Conservation (phyloP, 352 stramenopile genomes). For the Achlya hypogyna region DNA sequence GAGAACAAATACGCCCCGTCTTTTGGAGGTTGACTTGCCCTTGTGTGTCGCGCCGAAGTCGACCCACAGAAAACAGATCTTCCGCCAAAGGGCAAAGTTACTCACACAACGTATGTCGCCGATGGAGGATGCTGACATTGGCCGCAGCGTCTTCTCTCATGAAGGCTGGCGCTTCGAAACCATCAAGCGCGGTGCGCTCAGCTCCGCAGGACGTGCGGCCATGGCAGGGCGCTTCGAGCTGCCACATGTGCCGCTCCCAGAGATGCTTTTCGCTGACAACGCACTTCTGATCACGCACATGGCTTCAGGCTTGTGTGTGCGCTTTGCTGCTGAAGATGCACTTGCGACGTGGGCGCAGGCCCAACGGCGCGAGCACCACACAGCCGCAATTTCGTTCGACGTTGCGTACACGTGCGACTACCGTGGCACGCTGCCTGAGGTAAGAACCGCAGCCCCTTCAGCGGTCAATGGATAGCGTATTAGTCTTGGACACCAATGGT, state of each 20-base stretch:
- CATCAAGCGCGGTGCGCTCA: conserved; percentile 33
- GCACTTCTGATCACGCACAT: conserved; percentile 27
- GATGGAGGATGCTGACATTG: too few relatives aligned
- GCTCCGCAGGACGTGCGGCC: conserved; percentile 27
- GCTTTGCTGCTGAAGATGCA: conserved; percentile 34
- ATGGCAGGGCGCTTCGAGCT: conserved; percentile 29
- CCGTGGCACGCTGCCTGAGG: background rate
- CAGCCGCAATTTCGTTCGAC: conserved; percentile 30
- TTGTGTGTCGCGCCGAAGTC: too few relatives aligned
- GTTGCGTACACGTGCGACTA: conserved; percentile 45
- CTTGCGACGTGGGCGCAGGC: conserved; percentile 34
- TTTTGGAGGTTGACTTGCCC: too few relatives aligned
- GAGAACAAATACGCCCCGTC: too few relatives aligned
- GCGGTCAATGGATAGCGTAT: conserved; percentile 33
- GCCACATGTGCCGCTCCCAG: conserved; percentile 35
- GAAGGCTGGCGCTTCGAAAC: conserved; percentile 38
- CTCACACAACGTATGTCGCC: too few relatives aligned
- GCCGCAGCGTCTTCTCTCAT: background rate
- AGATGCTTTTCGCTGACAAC: conserved; percentile 49
- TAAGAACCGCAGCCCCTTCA: background rate
- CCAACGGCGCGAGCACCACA: conserved; percentile 22
- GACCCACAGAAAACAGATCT: conserved; percentile 13
- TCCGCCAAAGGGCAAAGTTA: conserved; percentile 28
- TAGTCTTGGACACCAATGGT: background rate
- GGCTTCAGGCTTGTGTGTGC: conserved; percentile 25